Base-by-base conservation (phyloP, 768 basidiomycete genomes). In the Mycena metata region DNA sequence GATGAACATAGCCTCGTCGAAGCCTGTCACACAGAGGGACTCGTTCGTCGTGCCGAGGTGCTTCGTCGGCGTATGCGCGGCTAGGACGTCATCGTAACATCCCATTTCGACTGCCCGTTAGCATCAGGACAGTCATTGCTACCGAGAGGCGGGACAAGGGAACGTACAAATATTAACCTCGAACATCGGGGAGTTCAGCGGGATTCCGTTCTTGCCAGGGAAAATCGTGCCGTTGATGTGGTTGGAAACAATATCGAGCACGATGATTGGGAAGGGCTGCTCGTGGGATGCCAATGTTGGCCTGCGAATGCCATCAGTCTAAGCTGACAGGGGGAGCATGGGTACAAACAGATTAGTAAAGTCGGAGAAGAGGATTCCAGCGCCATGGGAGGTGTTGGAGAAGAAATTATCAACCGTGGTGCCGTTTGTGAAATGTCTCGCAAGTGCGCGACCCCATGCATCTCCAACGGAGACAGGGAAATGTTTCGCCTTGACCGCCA, bases 1-100 rank as follows among this genome's bases (percentile, higher is more conserved):
- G 65, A 66, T 23, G 23, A 77, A 64, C 23, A 76, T 56, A 0
- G 74, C 74, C 59, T 81, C 78, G 23, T 81, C 82, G 60, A 78
- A 83, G 60, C 79, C 79, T 0, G 80, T 79, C 3, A 76, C 50
- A 36, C 81, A 82, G 19, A 78, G 12, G 13, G 72, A 79, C 17
- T 64, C 63, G 56, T 81, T 82, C 10, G 62, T 76, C 49, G 78
- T 80, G 1, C 88, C 88, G 23, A 86, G 71, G 72, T 85, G 83
- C 67, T 84, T 79, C 39, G 83, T 76, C 0, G 82, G 79, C 7
- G 81, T 80, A 59, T 86, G 87, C 3, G 86, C 85, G 0, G 84
- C 81, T 7, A 83, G 73, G 46, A 79, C 79, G 58, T 82, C 76
- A 60, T 85, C 84, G 66, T 76, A 85, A 0, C 80, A 82, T 0